Conservation (phyloP, 805 yeast genomes). For the Cyberlindnera euphorbiiphila region DNA sequence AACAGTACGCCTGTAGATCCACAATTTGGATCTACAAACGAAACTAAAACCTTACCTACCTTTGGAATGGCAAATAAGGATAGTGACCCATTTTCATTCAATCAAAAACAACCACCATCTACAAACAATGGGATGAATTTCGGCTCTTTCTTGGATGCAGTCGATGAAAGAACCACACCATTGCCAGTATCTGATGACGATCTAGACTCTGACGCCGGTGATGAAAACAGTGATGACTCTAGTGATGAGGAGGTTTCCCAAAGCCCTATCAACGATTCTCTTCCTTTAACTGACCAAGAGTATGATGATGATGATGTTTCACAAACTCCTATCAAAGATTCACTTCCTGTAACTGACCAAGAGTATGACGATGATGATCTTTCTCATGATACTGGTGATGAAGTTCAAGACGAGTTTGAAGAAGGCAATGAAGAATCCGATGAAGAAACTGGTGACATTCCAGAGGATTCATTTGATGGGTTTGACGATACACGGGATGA, state of each 20-base stretch:
- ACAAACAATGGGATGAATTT: constrained; percentile 2
- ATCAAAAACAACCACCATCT: background rate
- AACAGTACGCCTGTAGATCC: too few relatives aligned
- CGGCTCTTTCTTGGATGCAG: constrained; percentile 8
- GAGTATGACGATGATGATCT: constrained; percentile 1
- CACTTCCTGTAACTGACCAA: too few relatives aligned
- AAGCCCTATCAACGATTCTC: background rate
- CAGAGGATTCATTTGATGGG: constrained; percentile 5
- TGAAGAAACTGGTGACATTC: background rate
- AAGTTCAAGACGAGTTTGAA: constrained; percentile 1
- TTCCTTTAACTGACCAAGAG: too few relatives aligned
- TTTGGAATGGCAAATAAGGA: too few relatives aligned
- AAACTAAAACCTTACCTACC: too few relatives aligned
- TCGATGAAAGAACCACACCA: constrained; percentile 1
- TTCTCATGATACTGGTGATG: constrained; percentile 2
- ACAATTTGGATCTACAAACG: too few relatives aligned
- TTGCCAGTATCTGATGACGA: constrained; percentile 7
- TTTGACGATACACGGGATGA: constrained; percentile 8
- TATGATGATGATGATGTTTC: background rate
- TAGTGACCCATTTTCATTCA: too few relatives aligned
- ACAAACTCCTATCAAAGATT: background rate
- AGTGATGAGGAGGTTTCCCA: constrained; percentile 12
- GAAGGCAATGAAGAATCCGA: constrained; percentile 7
- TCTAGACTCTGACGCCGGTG: constrained; percentile 8
- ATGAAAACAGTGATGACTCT: constrained; percentile 4